Conservation (phyloP, 257 asterid genomes). For the Echium plantagineum region DNA sequence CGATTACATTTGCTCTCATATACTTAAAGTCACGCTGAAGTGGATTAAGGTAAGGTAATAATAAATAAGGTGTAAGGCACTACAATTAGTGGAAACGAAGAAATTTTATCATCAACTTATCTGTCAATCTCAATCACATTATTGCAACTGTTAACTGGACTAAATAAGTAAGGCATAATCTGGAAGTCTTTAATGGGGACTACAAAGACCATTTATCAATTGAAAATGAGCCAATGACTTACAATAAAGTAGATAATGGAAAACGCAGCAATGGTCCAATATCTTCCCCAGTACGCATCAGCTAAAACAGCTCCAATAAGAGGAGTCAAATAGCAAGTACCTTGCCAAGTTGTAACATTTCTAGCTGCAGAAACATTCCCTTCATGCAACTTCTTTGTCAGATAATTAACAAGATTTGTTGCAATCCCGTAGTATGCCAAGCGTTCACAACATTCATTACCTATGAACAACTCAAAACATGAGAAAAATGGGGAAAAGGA, state of each 20-base stretch:
- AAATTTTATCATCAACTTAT: no score
- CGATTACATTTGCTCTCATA: no score
- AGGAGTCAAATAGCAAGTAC: conserved; percentile 92
- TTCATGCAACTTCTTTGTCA: conserved; percentile 64
- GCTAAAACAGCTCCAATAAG: conserved; percentile 91
- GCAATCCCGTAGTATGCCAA: conserved; percentile 95
- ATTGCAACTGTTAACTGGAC: background rate
- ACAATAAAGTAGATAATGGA: conserved; percentile 84
- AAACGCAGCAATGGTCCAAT: conserved; percentile 97
- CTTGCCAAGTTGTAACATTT: conserved; percentile 95
- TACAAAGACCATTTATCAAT: background rate
- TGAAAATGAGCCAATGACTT: conserved; percentile 9
- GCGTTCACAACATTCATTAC: conserved; percentile 95
- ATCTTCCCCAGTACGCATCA: conserved; percentile 97
- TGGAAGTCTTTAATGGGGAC: background rate
- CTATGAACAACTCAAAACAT: conserved; percentile 33
- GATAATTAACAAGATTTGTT: conserved; percentile 84
- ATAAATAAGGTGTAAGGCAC: no score
- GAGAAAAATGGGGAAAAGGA: conserved; percentile 5
- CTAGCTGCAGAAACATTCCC: conserved; percentile 96
- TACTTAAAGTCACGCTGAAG: no score
- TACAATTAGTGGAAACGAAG: no score
- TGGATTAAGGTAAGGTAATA: no score
- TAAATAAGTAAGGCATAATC: background rate
- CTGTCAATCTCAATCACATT: no score